Evolutionary conservation across 257 asterid species (phyloP), one percentile per base, ranked within the genome.

Genomic region (Cruciata laevipes): DNA sequence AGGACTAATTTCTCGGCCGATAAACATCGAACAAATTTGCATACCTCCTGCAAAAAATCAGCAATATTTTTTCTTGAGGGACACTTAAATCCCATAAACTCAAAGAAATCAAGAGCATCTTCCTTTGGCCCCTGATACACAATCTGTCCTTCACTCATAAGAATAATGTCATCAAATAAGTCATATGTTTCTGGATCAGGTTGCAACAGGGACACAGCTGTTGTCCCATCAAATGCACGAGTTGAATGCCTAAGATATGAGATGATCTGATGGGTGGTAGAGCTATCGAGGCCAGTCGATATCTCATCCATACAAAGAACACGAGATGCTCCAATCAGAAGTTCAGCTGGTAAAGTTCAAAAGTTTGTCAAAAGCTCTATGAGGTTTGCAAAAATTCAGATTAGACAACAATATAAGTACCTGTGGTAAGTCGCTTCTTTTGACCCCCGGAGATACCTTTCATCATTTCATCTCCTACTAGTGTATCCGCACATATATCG

Each of bases 391-490:
- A 38, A 65, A 42, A 73, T 84, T 85, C 83, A 83, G 71, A 76
- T 83, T 56, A 74, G 40, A 18, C 27, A 20, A 72, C 58, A 74
- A 65, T 61, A 32, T 59, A 40, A 32, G 61, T 73, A 89, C 98
- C 98, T 59, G 96, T 84, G 57, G 96, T 84, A 70, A 91, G 86
- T 66, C 98, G 95, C 78, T 87, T 92, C 72, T 86, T 92, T 74
- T 92, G 98, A 71, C 97, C 98, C 63, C 98, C 98, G 3, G 98
- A 92, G 53, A 92, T 92, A 57, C 98, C 98, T 73, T 84, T 92
- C 61, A 87, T 83, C 98, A 92, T 92, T 80, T 89, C 97, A 81
- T 92, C 97, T 75, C 98, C 97, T 66, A 86, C 97, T 69, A 83
- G 82, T 69, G 95, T 89, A 78, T 92, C 90, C 67, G 95, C 92